Evolutionary conservation across 2,329 filamentous ascomycete genomes (phyloP).

Genomic region (Xylaria sp.): DNA sequence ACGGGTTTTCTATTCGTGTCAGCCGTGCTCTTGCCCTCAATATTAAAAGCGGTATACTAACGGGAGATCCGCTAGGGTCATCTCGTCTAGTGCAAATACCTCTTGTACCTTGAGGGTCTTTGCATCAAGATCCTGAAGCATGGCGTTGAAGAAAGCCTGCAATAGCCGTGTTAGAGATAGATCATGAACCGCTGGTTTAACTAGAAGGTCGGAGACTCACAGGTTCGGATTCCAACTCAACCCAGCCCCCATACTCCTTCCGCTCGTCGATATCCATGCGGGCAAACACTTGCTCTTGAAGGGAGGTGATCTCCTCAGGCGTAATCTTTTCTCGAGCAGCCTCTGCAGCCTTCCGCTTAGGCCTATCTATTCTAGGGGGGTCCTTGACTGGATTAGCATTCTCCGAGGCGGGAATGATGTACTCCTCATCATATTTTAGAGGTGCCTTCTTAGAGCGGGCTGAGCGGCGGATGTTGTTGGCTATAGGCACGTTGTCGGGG

Average conservation of each 20-base stretch:
- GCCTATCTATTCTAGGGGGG: slow-evolving; percentile 45
- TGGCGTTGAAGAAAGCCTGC: slow-evolving; percentile 85
- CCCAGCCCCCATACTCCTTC: slow-evolving; percentile 76
- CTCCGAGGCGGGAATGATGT: slow-evolving; percentile 32
- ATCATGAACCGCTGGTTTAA: slow-evolving; percentile 25
- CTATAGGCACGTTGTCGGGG: slow-evolving; percentile 18
- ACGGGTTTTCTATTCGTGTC: slow-evolving; percentile 69
- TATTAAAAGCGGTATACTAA: slow-evolving; percentile 54
- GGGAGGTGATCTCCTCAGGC: slow-evolving; percentile 49
- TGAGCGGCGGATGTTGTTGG: slow-evolving; percentile 39
- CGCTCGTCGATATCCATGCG: slow-evolving; percentile 64
- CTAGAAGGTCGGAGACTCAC: slow-evolving; percentile 59
- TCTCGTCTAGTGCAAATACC: slow-evolving; percentile 76
- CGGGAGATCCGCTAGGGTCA: slow-evolving; percentile 71
- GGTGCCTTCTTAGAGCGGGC: slow-evolving; percentile 40
- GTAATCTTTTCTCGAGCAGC: slow-evolving; percentile 48
- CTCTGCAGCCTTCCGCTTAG: slow-evolving; percentile 59
- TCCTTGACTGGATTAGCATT: slow-evolving; percentile 33
- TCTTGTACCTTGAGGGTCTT: slow-evolving; percentile 79
- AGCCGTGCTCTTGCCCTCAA: not conserved
- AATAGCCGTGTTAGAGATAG: slow-evolving; percentile 5
- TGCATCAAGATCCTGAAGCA: slow-evolving; percentile 83
- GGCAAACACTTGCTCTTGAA: slow-evolving; percentile 59
- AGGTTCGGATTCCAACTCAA: slow-evolving; percentile 90
- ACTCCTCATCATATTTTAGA: slow-evolving; percentile 41